Conservation (phyloP, 2,329 filamentous ascomycete species). For the Cryoendolithus antarcticus region DNA sequence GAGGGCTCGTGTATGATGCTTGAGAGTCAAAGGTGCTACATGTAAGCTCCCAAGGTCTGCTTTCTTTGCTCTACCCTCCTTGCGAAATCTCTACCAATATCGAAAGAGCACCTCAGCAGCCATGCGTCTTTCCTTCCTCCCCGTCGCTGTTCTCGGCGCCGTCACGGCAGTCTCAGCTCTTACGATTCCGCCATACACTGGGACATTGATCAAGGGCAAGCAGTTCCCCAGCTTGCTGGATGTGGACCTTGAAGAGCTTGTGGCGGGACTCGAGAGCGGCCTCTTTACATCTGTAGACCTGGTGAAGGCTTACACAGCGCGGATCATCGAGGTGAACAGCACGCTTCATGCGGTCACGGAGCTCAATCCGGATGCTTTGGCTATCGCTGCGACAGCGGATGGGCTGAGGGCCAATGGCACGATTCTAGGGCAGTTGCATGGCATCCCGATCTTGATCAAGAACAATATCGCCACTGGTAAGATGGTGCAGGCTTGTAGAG, state of each 20-base stretch:
- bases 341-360: conserved; percentile 42
- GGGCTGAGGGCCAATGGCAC: conserved; percentile 35
- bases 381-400: conserved; percentile 38
- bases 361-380: conserved; percentile 42
- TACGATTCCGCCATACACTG: conserved; percentile 9
- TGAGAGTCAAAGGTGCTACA: no score
- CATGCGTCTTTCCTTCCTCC: neutral
- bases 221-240: conserved; percentile 34
- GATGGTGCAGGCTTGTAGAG: no score
- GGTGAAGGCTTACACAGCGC: conserved; percentile 41
- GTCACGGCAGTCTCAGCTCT: conserved; percentile 2
- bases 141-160: neutral
- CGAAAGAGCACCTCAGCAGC: no score
- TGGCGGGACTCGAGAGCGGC: conserved; percentile 34
- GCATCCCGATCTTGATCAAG: conserved; percentile 54
- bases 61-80: no score
- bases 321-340: conserved; percentile 41
- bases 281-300: conserved; percentile 47
- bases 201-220: conserved; percentile 6
- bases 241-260: conserved; percentile 40
- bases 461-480: conserved; percentile 49
- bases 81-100: no score
- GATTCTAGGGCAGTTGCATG: conserved; percentile 44
- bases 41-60: no score
- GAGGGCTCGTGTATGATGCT: no score